Conservation (phyloP, 257 asterid species). For the Solanum habrochaites region DNA sequence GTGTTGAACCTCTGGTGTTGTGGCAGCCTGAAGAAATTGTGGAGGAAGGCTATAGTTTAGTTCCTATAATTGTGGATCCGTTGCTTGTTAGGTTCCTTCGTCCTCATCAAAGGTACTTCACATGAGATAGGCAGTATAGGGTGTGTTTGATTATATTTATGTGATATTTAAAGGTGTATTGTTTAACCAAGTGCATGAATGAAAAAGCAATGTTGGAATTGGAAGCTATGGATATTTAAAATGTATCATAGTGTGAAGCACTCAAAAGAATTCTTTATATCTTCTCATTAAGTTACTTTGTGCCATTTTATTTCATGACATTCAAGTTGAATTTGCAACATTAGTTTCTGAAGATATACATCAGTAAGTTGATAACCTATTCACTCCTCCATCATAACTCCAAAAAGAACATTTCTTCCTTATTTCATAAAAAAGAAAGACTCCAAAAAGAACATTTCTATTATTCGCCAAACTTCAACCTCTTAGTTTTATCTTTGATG, state of each 20-base stretch:
- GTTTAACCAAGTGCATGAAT: neutral
- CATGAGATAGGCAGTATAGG: neutral
- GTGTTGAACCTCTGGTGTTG: conserved; percentile 75
- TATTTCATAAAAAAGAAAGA: neutral
- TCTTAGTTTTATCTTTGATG: neutral
- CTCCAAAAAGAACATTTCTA: neutral
- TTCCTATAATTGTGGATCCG: conserved; percentile 53
- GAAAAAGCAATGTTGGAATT: neutral
- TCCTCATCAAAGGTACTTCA: conserved; percentile 83
- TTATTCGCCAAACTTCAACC: neutral
- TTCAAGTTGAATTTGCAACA: neutral
- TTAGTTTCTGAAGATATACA: neutral
- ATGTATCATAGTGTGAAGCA: neutral
- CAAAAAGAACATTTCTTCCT: neutral
- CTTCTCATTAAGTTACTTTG: neutral
- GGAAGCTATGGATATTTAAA: neutral
- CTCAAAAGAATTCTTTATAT: neutral
- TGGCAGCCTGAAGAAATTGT: conserved; percentile 70
- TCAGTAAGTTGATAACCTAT: neutral
- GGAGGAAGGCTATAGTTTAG: conserved; percentile 18
- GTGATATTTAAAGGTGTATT: neutral
- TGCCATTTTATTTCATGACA: neutral
- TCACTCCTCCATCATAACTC: neutral
- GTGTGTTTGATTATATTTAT: neutral
- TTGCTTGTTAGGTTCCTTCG: conserved; percentile 90